Conservation (phyloP, 768 basidiomycete species). For the Boletellus ananas region DNA sequence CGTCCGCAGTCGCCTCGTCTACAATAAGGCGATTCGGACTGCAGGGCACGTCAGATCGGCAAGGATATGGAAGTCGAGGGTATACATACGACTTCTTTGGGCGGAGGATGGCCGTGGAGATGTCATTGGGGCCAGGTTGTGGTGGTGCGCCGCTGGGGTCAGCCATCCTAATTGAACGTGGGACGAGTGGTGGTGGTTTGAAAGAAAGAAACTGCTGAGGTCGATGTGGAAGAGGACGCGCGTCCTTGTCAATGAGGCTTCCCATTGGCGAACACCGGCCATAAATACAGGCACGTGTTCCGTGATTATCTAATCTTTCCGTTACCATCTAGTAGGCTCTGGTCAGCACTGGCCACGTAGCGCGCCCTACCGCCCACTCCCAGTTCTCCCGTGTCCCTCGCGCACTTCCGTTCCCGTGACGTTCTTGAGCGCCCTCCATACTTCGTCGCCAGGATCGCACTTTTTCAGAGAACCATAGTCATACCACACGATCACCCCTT, state of each 20-base stretch:
- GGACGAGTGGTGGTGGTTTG: constrained; percentile 9
- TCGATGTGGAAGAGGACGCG: constrained; percentile 26
- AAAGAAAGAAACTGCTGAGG: constrained; percentile 7
- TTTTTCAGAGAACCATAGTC: constrained; percentile 68
- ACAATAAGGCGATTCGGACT: constrained; percentile 98
- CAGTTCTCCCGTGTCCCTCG: constrained; percentile 8
- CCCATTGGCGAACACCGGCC: not conserved
- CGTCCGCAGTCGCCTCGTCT: constrained; percentile 90
- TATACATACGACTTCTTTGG: constrained; percentile 93
- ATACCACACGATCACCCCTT: constrained; percentile 71
- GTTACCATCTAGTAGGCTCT: constrained; percentile 2
- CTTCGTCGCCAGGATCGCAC: constrained; percentile 54
- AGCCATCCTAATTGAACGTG: constrained; percentile 42
- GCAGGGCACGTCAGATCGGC: constrained; percentile 17
- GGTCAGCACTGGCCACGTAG: not conserved
- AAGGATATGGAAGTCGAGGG: constrained; percentile 6
- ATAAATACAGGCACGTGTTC: not conserved
- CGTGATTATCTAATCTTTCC: constrained; percentile 12
- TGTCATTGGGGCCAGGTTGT: constrained; percentile 83
- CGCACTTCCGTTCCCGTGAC: constrained; percentile 18
- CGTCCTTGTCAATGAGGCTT: constrained; percentile 17
- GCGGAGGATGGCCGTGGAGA: constrained; percentile 91
- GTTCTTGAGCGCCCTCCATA: constrained; percentile 32
- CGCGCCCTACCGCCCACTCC: not conserved
- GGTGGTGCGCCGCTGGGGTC: constrained; percentile 83